A percentile compares a stretch with the other conserved stretches of the same genome.
Conservation (phyloP, 768 basidiomycete species). For the Phlegmacium glaucopus region DNA sequence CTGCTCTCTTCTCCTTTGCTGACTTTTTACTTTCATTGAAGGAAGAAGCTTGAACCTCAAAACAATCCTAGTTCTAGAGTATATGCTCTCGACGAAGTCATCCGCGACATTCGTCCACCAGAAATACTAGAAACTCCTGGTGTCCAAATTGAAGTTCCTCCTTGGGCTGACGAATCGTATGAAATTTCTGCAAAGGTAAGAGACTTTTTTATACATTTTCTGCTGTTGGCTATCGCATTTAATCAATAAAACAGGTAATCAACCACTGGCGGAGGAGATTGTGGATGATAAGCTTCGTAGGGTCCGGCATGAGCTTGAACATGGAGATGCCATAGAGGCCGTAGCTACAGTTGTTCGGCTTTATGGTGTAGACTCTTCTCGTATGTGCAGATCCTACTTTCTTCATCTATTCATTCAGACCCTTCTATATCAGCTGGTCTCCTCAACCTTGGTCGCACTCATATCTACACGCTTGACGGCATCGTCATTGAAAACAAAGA, state of each 20-base stretch:
- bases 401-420: too few species aligned
- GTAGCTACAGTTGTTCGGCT: too few species aligned
- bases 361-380: too few species aligned
- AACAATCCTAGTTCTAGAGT: constrained; percentile 47
- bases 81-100: constrained; percentile 38
- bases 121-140: constrained; percentile 49
- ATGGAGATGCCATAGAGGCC: too few species aligned
- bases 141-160: too few species aligned
- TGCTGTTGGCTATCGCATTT: not conserved
- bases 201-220: not conserved
- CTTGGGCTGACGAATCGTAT: constrained; percentile 73
- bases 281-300: too few species aligned
- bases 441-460: too few species aligned
- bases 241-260: constrained; percentile 27
- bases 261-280: too few species aligned
- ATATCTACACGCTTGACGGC: constrained; percentile 92
- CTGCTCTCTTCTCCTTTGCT: not conserved
- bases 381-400: too few species aligned
- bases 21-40: too few species aligned
- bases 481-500: constrained; percentile 82
- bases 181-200: constrained; percentile 55
- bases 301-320: too few species aligned
- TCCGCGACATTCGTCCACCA: constrained; percentile 49
- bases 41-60: constrained; percentile 75
- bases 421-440: too few species aligned